Conservation (phyloP, 2,329 filamentous ascomycete genomes). For the Massarina eburnea region DNA sequence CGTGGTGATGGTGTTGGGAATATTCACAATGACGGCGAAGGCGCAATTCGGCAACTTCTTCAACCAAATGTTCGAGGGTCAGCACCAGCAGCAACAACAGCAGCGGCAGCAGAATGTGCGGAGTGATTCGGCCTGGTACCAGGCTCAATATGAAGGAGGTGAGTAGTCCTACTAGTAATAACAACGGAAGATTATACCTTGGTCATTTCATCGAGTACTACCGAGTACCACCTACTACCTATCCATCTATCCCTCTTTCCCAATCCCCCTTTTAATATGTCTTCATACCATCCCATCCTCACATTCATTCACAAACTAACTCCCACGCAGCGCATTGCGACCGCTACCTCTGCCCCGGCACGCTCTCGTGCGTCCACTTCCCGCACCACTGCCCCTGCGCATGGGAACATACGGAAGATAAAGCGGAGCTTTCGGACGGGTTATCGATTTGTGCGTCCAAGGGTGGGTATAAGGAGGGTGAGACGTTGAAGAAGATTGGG, state of each 20-base stretch:
- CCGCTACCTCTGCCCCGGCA: conserved; percentile 93
- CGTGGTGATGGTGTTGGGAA: conserved; percentile 34
- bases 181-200: too few species aligned
- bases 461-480: conserved; percentile 71
- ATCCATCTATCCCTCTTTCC: too few species aligned
- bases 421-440: conserved; percentile 72
- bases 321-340: conserved; percentile 71
- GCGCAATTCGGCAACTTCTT: conserved; percentile 98
- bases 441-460: conserved; percentile 73
- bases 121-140: conserved; percentile 82
- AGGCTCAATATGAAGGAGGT: conserved; percentile 69
- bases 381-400: conserved; percentile 96
- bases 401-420: conserved; percentile 65
- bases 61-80: conserved; percentile 89
- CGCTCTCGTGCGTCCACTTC: conserved; percentile 91
- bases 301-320: conserved; percentile 11
- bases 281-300: neutral
- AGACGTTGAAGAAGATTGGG: conserved; percentile 75
- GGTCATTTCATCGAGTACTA: too few species aligned
- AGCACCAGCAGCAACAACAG: conserved; percentile 59
- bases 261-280: neutral
- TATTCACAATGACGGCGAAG: conserved; percentile 64
- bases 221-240: too few species aligned
- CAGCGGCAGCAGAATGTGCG: conserved; percentile 74
- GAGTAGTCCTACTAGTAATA: conserved; percentile 32